phyloP scores from a whole-genome alignment of 805 yeast species.

The Ogataea methylovora region DNA sequence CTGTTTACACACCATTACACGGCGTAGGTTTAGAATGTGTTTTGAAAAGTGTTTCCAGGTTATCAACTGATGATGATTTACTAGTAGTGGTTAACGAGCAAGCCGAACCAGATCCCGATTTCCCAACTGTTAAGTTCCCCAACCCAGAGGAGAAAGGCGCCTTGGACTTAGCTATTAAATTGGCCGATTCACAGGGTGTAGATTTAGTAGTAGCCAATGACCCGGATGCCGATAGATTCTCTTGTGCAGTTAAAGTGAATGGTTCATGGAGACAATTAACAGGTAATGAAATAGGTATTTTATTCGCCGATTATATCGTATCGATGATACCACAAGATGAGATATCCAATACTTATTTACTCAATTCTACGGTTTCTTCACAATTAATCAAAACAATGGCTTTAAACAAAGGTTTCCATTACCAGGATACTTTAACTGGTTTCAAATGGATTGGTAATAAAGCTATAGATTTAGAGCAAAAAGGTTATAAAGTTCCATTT shows the following conservation, averaged over 20 bases:
- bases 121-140: conserved; percentile 83
- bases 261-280: conserved; percentile 70
- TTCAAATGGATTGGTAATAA: conserved; percentile 96
- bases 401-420: conserved; percentile 46
- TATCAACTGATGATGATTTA: conserved; percentile 25
- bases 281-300: conserved; percentile 85
- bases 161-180: conserved; percentile 55
- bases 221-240: conserved; percentile 95
- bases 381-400: conserved; percentile 73
- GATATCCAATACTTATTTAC: conserved; percentile 38
- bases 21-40: conserved; percentile 81
- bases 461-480: conserved; percentile 60
- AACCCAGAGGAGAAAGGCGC: conserved; percentile 97
- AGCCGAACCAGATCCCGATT: conserved; percentile 70
- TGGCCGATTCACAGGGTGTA: conserved; percentile 44
- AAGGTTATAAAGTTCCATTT: conserved; percentile 72
- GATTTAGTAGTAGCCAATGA: conserved; percentile 78
- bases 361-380: conserved; percentile 91
- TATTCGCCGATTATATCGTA: conserved; percentile 65
- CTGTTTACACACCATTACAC: conserved; percentile 91
- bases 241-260: conserved; percentile 57
- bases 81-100: conserved; percentile 54
- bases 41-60: conserved; percentile 27
- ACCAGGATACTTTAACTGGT: conserved; percentile 84
- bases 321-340: conserved; percentile 11